Base-by-base conservation (phyloP, 495 filamentous ascomycete species). In the Hapsidospora chrysogenum region DNA sequence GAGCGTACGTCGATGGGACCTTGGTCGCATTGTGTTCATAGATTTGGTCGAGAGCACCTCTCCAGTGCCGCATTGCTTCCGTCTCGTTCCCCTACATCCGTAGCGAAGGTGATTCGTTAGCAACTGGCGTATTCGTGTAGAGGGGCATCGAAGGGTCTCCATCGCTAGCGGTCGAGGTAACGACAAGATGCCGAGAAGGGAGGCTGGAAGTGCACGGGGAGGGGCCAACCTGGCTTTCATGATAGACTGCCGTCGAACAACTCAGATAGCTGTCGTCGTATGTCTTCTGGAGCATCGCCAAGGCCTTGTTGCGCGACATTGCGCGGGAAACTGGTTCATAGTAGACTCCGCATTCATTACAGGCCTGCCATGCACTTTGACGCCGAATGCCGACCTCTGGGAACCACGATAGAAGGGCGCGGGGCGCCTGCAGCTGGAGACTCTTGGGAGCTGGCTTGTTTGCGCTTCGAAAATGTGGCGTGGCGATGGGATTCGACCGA, bases 251-350 rank as follows among this genome's bases (percentile, higher is more conserved):
- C 8, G 85, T 96, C 1, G 85, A 94, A 54, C 84, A 93, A 43
- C 77, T 80, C 38, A 94, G 63, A 56, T 92, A 93, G 56, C 80
- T 84, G 48, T 95, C 84, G 62, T 96, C 85, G 59, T 95, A 95
- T 37, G 84, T 92, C 69, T 94, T 95, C 64, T 96, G 89, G 53
- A 95, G 66, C 36, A 76, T 74, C 52, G 84, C 77, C 42, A 73
- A 64, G 29, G 71, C 68, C 50, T 78, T 83, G 63, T 70, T 78
- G 60, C 81, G 80, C 72, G 87, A 81, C 79, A 80, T 84, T 34
- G 37, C 29, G 11, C 6, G n/a, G n/a, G n/a, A n/a, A n/a, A n/a
- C n/a, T n/a, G n/a, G n/a, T n/a, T n/a, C n/a, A n/a, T n/a, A n/a
- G n/a, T n/a, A n/a, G n/a, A n/a, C n/a, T n/a, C n/a, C n/a, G n/a